These are phyloP conservation scores for Boletus barrowsii DNA, from an alignment of 768 basidiomycete genomes.

Conservation along the genomic window DNA sequence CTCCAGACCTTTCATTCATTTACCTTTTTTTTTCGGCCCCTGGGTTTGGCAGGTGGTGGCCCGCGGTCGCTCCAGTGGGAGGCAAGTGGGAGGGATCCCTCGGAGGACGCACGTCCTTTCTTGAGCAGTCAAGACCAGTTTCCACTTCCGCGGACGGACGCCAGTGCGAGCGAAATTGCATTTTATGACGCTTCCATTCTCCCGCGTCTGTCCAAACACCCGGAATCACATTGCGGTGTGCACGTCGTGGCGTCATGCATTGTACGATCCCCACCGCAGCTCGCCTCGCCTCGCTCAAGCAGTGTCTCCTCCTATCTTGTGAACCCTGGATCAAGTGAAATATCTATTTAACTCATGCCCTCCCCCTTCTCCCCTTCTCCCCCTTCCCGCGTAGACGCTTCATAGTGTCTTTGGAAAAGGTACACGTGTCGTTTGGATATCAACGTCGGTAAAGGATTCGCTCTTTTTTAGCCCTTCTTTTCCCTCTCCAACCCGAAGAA, in stretches of 20 bases:
- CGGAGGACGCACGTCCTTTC: background rate
- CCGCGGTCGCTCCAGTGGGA: too few relatives aligned
- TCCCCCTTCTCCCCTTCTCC: background rate
- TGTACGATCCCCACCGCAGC: constrained; percentile 10
- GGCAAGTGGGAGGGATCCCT: background rate
- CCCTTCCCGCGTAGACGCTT: constrained; percentile 11
- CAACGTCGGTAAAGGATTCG: background rate
- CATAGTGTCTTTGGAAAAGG: constrained; percentile 1
- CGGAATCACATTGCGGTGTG: constrained; percentile 15
- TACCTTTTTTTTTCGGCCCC: background rate
- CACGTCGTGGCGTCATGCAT: constrained; percentile 2
- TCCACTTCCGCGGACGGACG: constrained; percentile 4
- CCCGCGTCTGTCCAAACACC: background rate
- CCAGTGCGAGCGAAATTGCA: background rate
- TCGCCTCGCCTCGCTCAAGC: constrained; percentile 15
- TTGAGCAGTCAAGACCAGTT: too few relatives aligned
- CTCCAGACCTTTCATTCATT: background rate
- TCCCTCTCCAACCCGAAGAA: background rate
- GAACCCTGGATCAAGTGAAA: constrained; percentile 9
- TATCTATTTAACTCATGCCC: constrained; percentile 12
- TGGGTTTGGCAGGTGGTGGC: too few relatives aligned
- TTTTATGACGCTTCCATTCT: constrained; percentile 19
- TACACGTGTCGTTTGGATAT: constrained; percentile 6
- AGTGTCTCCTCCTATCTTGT: background rate
- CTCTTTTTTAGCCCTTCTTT: too few relatives aligned